Base-by-base conservation (phyloP, 495 filamentous ascomycete species). In the Tuber brumale region DNA sequence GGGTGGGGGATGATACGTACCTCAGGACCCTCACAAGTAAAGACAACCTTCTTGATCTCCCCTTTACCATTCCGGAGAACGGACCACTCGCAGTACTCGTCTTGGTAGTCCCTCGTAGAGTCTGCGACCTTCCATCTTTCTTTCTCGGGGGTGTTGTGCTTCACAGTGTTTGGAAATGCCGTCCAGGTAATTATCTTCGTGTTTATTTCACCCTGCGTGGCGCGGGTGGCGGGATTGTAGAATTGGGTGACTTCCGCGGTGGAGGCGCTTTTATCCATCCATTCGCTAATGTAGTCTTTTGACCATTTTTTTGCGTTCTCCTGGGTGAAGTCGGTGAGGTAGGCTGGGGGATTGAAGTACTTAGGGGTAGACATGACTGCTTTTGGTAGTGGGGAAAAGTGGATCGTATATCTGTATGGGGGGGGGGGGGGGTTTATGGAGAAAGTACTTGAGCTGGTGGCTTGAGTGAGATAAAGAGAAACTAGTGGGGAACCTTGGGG, bases 71-170 rank as follows among this genome's bases (percentile, higher is more conserved):
- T 66, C 16, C 70, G 74, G 46, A 66, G 70, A n/a, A 76, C 74
- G 19, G 45, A 57, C 74, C 74, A 76, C 72, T 76, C 74, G 45
- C 74, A 76, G 66, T 76, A 76, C 41, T 76, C 74, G 37, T 76
- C 74, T 71, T 76, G 74, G 16, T 61, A 27, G 1, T 51, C 37
- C 31, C 70, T 76, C 9, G 57, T 27, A 27, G 19, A 39, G 45
- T 76, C 74, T 45, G 74, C 70, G n/a, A 37, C 44, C 74, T 23
- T 45, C 74, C 74, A 76, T 48, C 74, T 76, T 57, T 76, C 74
- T 19, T 57, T 21, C 37, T 21, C 46, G 10, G 57, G 57, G n/a
- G 57, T 61, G 57, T 61, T 31, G 57, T 61, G 57, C 35, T 37
- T 35, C 19, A 76, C 70, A 2, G 39, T 72, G 23, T 76, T 72